Evolutionary conservation across 106 monocot genomes (phyloP), one percentile per base, ranked within the genome.

Genomic region (Allium sativum): DNA sequence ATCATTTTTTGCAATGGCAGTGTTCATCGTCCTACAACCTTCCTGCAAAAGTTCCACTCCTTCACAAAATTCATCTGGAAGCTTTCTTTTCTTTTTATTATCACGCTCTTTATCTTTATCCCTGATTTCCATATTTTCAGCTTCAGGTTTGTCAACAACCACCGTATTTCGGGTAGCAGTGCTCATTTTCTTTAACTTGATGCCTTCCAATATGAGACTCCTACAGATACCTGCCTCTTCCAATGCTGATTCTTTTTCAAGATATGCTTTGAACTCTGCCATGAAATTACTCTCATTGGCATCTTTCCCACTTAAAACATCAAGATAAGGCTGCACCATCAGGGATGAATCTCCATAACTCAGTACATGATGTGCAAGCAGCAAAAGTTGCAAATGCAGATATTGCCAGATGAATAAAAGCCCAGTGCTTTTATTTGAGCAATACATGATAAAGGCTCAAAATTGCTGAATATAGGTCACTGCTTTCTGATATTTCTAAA

Each of bases 341-440:
- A 7, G 98, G 88, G 72, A 92, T 79, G 68, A 92, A 88, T 67
- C 77, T 80, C 92, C 92, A 99, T 12, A 99, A 76, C 53, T 88
- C 68, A 6, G 75, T 78, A 52, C 84, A 99, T 17, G 82, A 74
- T 42, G 98, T 99, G 45, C 80, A 76, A 13, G 92, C 79, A 21
- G 98, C 88, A 63, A 92, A 99, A 69, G 76, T 81, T 20, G 85
- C 85, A 71, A 98, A 92, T 42, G 88, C 77, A 48, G 63, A 45
- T 42, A 98, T 43, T 9, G 80, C 74, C 16, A 92, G 55, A 73
- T 99, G 98, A 72, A 78, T 72, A 21, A 88, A 66, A 55, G 92
- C 98, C 92, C 92, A 99, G 22, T 92, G 81, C 20, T 82, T 51
- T 17, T 99, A 92, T 68, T 73, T 88, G 44, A 99, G 75, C 45